Conservation (phyloP, 805 yeast genomes). For the Candida xyloterini region DNA sequence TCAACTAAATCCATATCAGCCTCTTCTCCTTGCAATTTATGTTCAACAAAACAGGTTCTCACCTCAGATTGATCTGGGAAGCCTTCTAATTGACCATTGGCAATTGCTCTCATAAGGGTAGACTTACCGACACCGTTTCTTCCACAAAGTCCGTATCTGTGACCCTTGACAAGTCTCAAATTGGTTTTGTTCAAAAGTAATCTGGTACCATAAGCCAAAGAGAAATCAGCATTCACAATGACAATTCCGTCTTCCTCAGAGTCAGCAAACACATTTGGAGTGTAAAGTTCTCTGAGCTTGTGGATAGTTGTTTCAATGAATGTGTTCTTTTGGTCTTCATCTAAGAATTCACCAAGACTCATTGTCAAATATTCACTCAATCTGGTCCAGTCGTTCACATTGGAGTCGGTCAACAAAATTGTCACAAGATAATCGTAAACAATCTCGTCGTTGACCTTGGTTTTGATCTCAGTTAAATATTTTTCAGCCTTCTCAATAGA, state of each 20-base stretch:
- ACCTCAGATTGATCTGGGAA: slow-evolving; percentile 87
- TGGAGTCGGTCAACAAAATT: slow-evolving; percentile 58
- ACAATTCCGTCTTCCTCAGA: slow-evolving; percentile 79
- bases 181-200: slow-evolving; percentile 94
- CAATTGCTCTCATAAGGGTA: slow-evolving; percentile 93
- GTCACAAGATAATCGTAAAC: slow-evolving; percentile 48
- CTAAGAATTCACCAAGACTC: slow-evolving; percentile 36
- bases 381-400: slow-evolving; percentile 71
- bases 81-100: slow-evolving; percentile 95
- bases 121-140: slow-evolving; percentile 99
- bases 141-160: slow-evolving; percentile 96
- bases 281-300: slow-evolving; percentile 54
- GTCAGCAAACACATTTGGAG: slow-evolving; percentile 51
- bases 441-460: slow-evolving; percentile 35
- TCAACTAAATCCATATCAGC: slow-evolving; percentile 84
- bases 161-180: slow-evolving; percentile 85
- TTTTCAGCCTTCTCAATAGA: slow-evolving; percentile 49
- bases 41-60: slow-evolving; percentile 95
- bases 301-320: slow-evolving; percentile 45
- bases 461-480: slow-evolving; percentile 36
- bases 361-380: slow-evolving; percentile 51
- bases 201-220: slow-evolving; percentile 95
- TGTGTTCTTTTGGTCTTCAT: slow-evolving; percentile 33
- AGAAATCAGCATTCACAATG: slow-evolving; percentile 91
- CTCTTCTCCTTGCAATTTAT: slow-evolving; percentile 91